Evolutionary conservation across 768 basidiomycete genomes (phyloP).

Genomic region (Saitozyma sp.): DNA sequence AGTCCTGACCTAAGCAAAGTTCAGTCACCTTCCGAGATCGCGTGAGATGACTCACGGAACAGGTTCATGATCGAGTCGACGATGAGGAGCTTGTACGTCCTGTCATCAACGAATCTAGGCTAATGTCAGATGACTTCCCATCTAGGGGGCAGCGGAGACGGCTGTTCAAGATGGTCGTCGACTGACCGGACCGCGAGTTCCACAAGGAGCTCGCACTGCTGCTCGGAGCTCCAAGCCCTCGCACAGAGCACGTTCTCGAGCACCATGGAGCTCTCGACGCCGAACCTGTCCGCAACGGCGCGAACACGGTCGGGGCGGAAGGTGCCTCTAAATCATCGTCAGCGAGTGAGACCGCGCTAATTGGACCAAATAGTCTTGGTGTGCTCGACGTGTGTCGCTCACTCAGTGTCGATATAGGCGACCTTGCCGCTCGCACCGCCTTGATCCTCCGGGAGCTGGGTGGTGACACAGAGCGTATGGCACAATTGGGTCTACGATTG

Average conservation of each 20-base stretch:
- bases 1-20: conserved; percentile 67
- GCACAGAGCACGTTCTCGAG: conserved; percentile 92
- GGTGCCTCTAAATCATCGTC: conserved; percentile 29
- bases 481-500: conserved; percentile 75
- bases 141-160: neutral
- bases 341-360: too few relatives aligned
- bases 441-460: conserved; percentile 84
- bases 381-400: neutral
- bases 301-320: conserved; percentile 92
- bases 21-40: neutral
- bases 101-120: conserved; percentile 41
- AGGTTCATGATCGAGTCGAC: conserved; percentile 97
- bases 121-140: conserved; percentile 6
- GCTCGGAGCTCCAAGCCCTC: conserved; percentile 47
- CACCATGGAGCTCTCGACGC: conserved; percentile 71
- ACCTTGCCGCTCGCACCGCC: conserved; percentile 81
- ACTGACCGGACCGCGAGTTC: conserved; percentile 49
- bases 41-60: conserved; percentile 60
- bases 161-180: neutral
- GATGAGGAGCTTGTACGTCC: conserved; percentile 62
- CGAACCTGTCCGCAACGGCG: conserved; percentile 87
- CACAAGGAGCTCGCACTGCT: conserved; percentile 49
- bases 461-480: conserved; percentile 88
- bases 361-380: too few relatives aligned
- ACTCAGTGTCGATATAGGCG: conserved; percentile 53